These are phyloP conservation scores for Persicaria maculosa DNA, from an alignment of 148 eudicot species.

Conservation along the genomic window DNA sequence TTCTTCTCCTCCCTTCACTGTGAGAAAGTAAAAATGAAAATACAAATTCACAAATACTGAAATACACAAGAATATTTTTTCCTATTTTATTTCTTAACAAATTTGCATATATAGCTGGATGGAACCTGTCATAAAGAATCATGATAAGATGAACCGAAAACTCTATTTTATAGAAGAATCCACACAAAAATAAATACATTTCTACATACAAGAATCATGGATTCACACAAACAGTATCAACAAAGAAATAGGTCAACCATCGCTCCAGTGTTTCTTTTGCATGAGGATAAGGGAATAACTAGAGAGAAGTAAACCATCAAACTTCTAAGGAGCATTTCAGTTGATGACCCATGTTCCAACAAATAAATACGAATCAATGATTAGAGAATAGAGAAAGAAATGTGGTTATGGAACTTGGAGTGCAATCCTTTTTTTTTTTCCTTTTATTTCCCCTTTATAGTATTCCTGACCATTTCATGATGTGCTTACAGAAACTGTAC, in stretches of 20 bases:
- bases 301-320: neutral
- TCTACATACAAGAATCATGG: neutral
- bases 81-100: neutral
- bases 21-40: neutral
- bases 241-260: neutral
- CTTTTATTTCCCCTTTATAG: neutral
- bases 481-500: neutral
- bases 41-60: neutral
- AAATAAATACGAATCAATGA: neutral
- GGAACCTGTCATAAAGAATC: neutral
- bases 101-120: neutral
- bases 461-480: neutral
- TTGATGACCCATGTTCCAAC: neutral
- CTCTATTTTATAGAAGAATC: neutral
- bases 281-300: neutral
- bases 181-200: neutral
- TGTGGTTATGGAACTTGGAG: neutral
- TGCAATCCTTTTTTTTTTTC: neutral
- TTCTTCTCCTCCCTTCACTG: slow-evolving; percentile 98
- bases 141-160: neutral
- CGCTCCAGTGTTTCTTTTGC: neutral
- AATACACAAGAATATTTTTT: neutral
- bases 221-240: neutral
- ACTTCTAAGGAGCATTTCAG: neutral
- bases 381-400: neutral